These are phyloP conservation scores for Nigrospora oryzae DNA, from an alignment of 2,329 filamentous ascomycete species.

Conservation along the genomic window DNA sequence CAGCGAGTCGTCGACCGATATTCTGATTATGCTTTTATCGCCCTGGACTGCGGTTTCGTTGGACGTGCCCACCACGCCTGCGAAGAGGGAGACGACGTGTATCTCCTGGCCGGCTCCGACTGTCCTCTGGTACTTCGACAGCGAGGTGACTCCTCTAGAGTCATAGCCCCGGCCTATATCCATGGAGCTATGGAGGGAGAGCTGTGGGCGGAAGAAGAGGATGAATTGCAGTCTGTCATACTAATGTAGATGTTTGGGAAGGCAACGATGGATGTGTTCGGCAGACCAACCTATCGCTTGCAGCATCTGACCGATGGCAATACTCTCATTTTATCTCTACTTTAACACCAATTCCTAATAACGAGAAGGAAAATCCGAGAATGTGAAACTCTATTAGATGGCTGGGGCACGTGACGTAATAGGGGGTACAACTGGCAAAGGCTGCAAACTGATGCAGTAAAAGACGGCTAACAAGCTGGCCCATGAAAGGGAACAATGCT, in stretches of 20 bases:
- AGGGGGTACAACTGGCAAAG: too few relatives aligned
- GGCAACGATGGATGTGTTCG: too few relatives aligned
- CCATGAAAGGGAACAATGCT: too few relatives aligned
- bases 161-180: conserved; percentile 3
- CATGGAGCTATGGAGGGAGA: conserved; percentile 4
- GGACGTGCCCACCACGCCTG: neutral
- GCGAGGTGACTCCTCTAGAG: neutral
- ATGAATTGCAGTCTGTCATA: conserved; percentile 1
- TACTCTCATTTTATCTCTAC: too few relatives aligned
- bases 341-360: too few relatives aligned
- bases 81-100: neutral
- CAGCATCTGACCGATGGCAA: too few relatives aligned
- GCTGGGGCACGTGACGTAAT: too few relatives aligned
- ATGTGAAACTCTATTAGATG: too few relatives aligned
- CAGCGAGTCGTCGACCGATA: neutral
- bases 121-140: neutral
- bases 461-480: too few relatives aligned
- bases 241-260: neutral
- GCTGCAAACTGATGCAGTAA: too few relatives aligned
- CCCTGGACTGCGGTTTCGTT: neutral
- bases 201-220: conserved; percentile 1
- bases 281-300: too few relatives aligned
- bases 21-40: neutral
- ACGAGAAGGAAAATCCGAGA: too few relatives aligned
- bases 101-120: neutral